Percentiles rank a stretch among this genome's conserved stretches.
phyloP scores from a whole-genome alignment of 2,329 filamentous ascomycete genomes.

The Phyllosticta citriasiana region DNA sequence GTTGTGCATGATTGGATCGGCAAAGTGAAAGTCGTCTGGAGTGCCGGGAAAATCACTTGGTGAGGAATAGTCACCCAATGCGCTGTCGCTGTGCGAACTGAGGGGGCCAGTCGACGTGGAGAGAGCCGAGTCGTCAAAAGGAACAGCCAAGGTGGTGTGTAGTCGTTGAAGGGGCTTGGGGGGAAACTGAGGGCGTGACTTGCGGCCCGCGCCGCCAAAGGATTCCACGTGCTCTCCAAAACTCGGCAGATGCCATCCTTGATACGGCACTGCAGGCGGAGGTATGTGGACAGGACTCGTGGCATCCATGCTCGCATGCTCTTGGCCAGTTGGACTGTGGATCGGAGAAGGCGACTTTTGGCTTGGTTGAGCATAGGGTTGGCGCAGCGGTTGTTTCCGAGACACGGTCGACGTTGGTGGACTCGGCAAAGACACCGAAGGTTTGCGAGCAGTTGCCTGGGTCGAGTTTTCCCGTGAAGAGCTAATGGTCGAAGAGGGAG shows the following conservation, averaged over 20 bases:
- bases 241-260: conserved; percentile 29
- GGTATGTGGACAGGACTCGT: conserved; percentile 33
- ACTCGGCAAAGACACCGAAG: not conserved
- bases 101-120: conserved; percentile 37
- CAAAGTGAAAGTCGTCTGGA: conserved; percentile 33
- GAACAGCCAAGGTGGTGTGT: conserved; percentile 30
- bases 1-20: conserved; percentile 27
- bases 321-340: conserved; percentile 16
- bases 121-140: conserved; percentile 31
- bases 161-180: conserved; percentile 32
- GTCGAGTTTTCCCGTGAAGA: conserved; percentile 12
- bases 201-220: conserved; percentile 26
- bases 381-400: not conserved
- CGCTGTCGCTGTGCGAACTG: conserved; percentile 37
- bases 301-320: conserved; percentile 26
- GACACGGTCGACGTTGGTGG: not conserved
- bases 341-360: conserved; percentile 10
- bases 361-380: not conserved
- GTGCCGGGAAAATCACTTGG: conserved; percentile 39
- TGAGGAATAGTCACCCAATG: conserved; percentile 31
- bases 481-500: conserved; percentile 19
- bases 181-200: conserved; percentile 28
- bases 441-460: not conserved
- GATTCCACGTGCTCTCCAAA: conserved; percentile 30
- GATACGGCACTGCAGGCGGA: conserved; percentile 21